These are phyloP conservation scores for Heterobasidion parviporum DNA, from an alignment of 1,284 basidiomycete species.

Conservation along the genomic window DNA sequence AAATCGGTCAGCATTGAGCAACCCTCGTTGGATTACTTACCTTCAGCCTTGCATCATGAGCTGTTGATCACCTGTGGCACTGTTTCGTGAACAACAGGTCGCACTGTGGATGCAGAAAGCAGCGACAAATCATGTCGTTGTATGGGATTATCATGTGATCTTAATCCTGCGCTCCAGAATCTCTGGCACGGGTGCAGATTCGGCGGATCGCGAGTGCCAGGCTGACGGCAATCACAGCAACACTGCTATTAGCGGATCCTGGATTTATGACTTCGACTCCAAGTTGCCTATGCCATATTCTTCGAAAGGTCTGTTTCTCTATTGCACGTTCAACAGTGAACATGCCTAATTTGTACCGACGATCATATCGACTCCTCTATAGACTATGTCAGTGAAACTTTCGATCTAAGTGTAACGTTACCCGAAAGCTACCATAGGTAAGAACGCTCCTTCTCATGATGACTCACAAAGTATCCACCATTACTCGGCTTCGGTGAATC, in stretches of 20 bases:
- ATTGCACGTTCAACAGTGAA: background rate
- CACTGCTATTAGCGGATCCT: constrained; percentile 17
- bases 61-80: background rate
- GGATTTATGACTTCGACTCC: constrained; percentile 65
- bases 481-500: background rate
- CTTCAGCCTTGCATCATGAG: background rate
- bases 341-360: background rate
- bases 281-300: constrained; percentile 38
- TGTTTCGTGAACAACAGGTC: constrained; percentile 30
- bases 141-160: constrained; percentile 77
- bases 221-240: background rate
- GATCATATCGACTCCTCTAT: background rate
- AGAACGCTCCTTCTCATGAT: constrained; percentile 4
- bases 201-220: background rate
- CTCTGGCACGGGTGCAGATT: background rate
- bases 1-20: constrained; percentile 36
- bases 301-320: constrained; percentile 32
- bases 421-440: constrained; percentile 40
- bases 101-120: constrained; percentile 57
- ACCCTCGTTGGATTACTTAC: background rate
- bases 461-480: background rate
- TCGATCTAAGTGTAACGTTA: constrained; percentile 15
- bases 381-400: constrained; percentile 53
- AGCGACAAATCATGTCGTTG: constrained; percentile 29
- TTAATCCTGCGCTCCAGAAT: constrained; percentile 35